Percentiles rank a stretch among this genome's conserved stretches.
These are phyloP conservation scores for Inga leiocalycina DNA, from an alignment of 306 rosid genomes.

Conservation along the genomic window DNA sequence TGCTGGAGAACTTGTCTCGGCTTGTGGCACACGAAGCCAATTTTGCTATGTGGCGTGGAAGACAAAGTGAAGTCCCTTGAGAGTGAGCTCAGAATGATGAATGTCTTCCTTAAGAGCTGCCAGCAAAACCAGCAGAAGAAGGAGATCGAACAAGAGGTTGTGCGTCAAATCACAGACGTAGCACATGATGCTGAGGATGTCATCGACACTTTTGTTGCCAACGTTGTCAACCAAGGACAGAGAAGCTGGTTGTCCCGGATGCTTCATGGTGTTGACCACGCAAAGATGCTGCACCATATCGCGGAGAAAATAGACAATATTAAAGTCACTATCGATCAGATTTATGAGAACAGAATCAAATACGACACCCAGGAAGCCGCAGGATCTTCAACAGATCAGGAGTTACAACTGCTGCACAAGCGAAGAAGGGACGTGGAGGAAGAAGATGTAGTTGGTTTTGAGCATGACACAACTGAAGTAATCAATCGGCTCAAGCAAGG, in stretches of 20 bases:
- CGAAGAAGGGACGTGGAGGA: neutral
- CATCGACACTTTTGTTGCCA: neutral
- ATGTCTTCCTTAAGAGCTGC: neutral
- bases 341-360: neutral
- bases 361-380: neutral
- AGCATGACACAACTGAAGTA: neutral
- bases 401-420: neutral
- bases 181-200: slow-evolving; percentile 1
- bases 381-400: neutral
- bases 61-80: neutral
- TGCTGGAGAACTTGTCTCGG: too few species aligned
- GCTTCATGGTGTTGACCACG: neutral
- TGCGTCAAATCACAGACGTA: neutral
- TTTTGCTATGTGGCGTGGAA: neutral
- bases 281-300: neutral
- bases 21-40: neutral
- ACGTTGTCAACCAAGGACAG: neutral
- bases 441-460: neutral
- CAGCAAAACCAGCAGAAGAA: neutral
- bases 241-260: neutral
- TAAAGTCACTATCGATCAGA: neutral
- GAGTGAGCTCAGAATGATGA: neutral
- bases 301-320: neutral
- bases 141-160: neutral
- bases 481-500: neutral